Base-by-base conservation (phyloP, 176 grass and related monocot species). In the Coix lacrymajobi region DNA sequence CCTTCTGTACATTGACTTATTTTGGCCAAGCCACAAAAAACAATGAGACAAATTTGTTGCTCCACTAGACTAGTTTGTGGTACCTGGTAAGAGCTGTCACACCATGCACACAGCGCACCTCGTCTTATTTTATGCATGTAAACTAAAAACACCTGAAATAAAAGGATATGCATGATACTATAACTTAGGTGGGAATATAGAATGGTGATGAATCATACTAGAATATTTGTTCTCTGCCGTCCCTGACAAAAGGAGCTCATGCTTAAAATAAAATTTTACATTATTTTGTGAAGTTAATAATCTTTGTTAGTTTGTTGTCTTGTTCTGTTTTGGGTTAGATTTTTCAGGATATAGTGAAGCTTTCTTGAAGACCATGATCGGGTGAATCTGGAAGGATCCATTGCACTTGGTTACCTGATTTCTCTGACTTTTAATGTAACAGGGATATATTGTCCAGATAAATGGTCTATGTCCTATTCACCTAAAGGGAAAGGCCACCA, bases 11-110 rank as follows among this genome's bases (percentile, higher is more conserved):
- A 69, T 49, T 45, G 54, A 37, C 44, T 69, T 69, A 46, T 22
- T 78, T 51, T 56, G 45, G 32, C 43, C 22, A 56, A 19, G 33
- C 48, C 65, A 81, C 32, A n/a, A 81, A 56, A 80, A 56, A 81
- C 28, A 22, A 13, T 16, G 17, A 46, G 39, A 14, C 62, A 36
- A 37, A 37, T 51, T 68, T 52, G 12, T 8, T 24, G 28, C 15
- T 73, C 43, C 41, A 32, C 54, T 31, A 48, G 60, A 66, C 40
- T 48, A 78, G 15, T 43, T 20, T 66, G 22, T 57, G 20, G 52
- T 57, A 57, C 7, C 52, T 68, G 63, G 16, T 16, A 52, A 51
- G 12, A 68, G 22, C n/a, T 12, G 78, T 67, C 44, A 51, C 43
- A 52, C 63, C 20, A 51, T 37, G 24, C 51, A 24, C 51, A 54